Evolutionary conservation across 306 rosid genomes (phyloP), one percentile per base, ranked within the genome.

Genomic region (Begonia masoniana): DNA sequence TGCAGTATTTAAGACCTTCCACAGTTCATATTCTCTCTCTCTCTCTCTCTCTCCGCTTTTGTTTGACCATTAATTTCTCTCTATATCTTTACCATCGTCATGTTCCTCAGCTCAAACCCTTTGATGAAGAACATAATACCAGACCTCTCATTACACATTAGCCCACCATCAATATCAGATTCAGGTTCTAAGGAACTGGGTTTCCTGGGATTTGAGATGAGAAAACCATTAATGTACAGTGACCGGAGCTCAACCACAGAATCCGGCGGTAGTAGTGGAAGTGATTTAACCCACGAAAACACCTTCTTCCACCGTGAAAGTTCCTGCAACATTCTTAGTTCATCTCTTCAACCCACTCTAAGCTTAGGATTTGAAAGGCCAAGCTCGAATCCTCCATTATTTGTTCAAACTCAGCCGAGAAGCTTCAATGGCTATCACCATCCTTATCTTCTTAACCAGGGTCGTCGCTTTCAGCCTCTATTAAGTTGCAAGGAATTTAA

Each of bases 131-230:
- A 43, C 62, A 48, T 69, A 21, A 46, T 80, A 16, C 79, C 82
- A 19, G 85, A 88, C 68, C 85, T 88, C 51, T 79, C 96, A 63
- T 79, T 88, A 62, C 87, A 88, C 74, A 88, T 88, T 43, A 76
- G 88, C 49, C 88, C 79, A 1, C 92, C 96, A 0, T 13, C 63
- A 0, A 66, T 13, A 13, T 10, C 17, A 5, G 53, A 35, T 15
- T 1, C 3, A 17, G 10, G 13, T 9, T 11, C 15, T 9, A n/a
- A 12, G 68, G 72, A 53, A 56, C 55, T 15, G 51, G 50, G 13
- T 52, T 17, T 45, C 13, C n/a, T 3, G 24, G 35, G 55, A 10
- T 54, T 54, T 13, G 10, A 31, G 3, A 26, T 26, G 39, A 7
- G 7, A 36, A 13, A 8, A 3, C n/a, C n/a, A 24, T 31, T 24